A percentile compares a stretch with the other conserved stretches of the same genome.
phyloP scores from a whole-genome alignment of 2,329 filamentous ascomycete genomes.

The Hypoxylon sp. region DNA sequence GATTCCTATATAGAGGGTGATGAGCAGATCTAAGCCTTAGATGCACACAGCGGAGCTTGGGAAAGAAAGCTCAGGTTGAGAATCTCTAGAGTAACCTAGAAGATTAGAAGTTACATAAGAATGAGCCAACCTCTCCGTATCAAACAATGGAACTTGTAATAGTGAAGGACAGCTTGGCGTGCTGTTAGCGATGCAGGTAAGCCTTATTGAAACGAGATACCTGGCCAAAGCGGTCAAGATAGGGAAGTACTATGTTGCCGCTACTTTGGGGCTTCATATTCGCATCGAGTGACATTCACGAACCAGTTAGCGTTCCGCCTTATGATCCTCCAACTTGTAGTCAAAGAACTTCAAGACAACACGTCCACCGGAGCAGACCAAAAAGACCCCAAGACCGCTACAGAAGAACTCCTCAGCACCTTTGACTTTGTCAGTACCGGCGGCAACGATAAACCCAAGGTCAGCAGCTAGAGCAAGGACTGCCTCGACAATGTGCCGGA shows the following conservation, averaged over 20 bases:
- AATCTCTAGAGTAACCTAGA: no score
- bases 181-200: no score
- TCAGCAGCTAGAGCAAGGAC: background rate
- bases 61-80: no score
- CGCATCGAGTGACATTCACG: background rate
- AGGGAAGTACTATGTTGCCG: background rate
- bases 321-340: background rate
- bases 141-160: no score
- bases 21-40: no score
- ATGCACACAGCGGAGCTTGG: no score
- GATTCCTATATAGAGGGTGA: no score
- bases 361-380: background rate
- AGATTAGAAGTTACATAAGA: no score
- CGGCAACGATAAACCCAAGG: conserved; percentile 1
- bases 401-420: background rate
- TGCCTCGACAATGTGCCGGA: background rate
- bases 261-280: background rate
- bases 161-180: no score
- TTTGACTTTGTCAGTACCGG: background rate
- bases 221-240: background rate
- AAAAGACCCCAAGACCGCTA: background rate
- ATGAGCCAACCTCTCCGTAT: no score
- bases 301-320: background rate
- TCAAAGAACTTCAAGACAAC: background rate
- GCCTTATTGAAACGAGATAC: no score